Evolutionary conservation across 148 eudicot genomes (phyloP).

Genomic region (Mesembryanthemum crystallinum): DNA sequence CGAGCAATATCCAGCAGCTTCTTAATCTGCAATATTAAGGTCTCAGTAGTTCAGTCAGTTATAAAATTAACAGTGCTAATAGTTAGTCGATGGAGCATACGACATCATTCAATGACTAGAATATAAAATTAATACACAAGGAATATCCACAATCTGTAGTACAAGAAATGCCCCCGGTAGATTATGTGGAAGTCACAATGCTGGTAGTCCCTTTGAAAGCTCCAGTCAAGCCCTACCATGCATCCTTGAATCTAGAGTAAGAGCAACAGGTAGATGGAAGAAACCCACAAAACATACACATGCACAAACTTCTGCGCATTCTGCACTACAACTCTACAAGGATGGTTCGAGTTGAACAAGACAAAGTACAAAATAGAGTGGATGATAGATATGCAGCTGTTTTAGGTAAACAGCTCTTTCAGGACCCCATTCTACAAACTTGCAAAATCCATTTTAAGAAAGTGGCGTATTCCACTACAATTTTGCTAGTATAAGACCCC

Average conservation of each 20-base stretch:
- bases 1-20: slow-evolving; percentile 86
- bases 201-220: neutral
- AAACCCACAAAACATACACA: neutral
- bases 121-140: neutral
- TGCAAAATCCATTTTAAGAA: neutral
- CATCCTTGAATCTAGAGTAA: neutral
- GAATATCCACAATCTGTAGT: neutral
- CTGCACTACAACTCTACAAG: slow-evolving; percentile 1
- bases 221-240: neutral
- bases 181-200: neutral
- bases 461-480: neutral
- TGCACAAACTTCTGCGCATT: neutral
- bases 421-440: neutral
- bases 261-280: neutral
- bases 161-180: neutral
- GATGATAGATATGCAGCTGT: neutral
- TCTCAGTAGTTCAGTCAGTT: slow-evolving; percentile 1
- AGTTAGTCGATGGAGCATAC: neutral
- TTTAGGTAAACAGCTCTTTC: neutral
- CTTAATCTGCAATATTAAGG: slow-evolving; percentile 58
- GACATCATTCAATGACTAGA: neutral
- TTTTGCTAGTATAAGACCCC: too few species aligned
- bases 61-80: neutral
- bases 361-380: neutral
- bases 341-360: neutral